Evolutionary conservation across 2,329 filamentous ascomycete genomes (phyloP).

Genomic region (Pseudopithomyces maydicus): DNA sequence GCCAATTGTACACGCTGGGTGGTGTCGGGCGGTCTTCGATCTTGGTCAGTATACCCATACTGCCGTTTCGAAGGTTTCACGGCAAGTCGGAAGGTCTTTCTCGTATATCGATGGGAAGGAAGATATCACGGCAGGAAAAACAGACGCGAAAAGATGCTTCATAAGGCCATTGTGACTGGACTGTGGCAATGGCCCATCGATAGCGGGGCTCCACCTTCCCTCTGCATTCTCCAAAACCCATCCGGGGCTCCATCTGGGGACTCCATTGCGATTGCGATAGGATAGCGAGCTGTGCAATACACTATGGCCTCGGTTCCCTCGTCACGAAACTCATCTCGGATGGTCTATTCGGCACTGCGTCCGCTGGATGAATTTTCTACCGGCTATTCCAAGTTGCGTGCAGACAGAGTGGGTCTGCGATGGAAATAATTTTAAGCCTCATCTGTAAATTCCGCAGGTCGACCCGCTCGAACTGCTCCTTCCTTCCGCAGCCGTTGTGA

Average conservation of each 20-base stretch:
- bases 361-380: too few relatives aligned
- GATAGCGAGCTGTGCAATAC: too few relatives aligned
- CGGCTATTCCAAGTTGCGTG: neutral
- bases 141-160: neutral
- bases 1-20: neutral
- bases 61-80: neutral
- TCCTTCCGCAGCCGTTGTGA: neutral
- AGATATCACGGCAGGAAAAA: neutral
- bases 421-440: conserved; percentile 2
- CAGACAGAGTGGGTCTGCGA: neutral
- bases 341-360: too few relatives aligned
- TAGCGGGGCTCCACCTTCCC: neutral
- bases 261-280: too few relatives aligned
- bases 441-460: neutral
- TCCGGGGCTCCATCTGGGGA: conserved; percentile 1
- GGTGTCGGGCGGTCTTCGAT: neutral
- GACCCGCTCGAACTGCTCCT: neutral
- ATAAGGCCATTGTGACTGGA: neutral
- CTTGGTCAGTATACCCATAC: neutral
- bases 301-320: too few relatives aligned
- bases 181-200: neutral
- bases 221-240: neutral
- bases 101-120: neutral
- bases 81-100: too few relatives aligned
- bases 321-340: too few relatives aligned